phyloP scores from a whole-genome alignment of 345 rosid species.

The Hibiscus syriacus region DNA sequence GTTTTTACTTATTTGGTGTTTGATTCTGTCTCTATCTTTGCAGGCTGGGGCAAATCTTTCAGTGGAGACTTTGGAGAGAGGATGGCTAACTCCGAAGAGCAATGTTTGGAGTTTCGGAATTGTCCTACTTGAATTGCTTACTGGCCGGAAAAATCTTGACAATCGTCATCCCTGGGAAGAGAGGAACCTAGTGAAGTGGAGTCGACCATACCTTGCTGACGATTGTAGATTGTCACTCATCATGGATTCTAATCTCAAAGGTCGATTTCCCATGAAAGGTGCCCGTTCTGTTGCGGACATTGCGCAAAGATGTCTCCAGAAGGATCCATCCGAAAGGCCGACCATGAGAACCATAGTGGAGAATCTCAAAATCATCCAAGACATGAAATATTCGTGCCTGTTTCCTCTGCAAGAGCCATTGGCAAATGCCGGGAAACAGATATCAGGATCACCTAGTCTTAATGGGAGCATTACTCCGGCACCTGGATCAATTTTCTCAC shows the following conservation, averaged over 20 bases:
- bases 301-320: constrained; percentile 74
- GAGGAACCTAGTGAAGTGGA: constrained; percentile 86
- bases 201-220: constrained; percentile 70
- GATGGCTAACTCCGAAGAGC: no score
- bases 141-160: constrained; percentile 76
- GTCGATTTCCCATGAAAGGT: constrained; percentile 73
- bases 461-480: constrained; percentile 54
- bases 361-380: constrained; percentile 70
- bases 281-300: constrained; percentile 80
- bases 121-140: no score
- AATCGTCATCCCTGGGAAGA: constrained; percentile 79
- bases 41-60: constrained; percentile 82
- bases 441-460: constrained; percentile 85
- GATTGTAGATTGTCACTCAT: constrained; percentile 81
- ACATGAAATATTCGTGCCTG: constrained; percentile 65
- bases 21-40: constrained; percentile 10
- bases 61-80: constrained; percentile 87
- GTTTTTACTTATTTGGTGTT: not conserved
- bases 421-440: constrained; percentile 42
- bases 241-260: constrained; percentile 89
- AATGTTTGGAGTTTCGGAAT: no score
- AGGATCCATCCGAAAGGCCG: constrained; percentile 84
- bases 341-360: constrained; percentile 83
- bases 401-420: constrained; percentile 86
- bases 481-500: constrained; percentile 51